Base-by-base conservation (phyloP, 2,329 filamentous ascomycete genomes). In the Myriangium duriaei region DNA sequence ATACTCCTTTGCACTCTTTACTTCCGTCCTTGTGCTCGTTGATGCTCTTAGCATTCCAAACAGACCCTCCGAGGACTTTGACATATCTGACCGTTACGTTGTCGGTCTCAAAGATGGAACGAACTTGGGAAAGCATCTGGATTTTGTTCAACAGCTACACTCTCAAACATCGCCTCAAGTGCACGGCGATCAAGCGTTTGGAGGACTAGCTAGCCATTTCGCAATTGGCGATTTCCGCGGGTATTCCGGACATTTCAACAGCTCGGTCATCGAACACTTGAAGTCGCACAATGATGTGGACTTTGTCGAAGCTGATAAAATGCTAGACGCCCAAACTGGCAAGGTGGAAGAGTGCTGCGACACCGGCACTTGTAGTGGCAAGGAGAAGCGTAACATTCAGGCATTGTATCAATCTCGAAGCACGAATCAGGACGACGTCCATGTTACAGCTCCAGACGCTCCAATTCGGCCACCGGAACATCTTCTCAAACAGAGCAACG, bases 401-500 rank as follows among this genome's bases (percentile, higher is more conserved):
- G n/a, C n/a, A n/a, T n/a, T n/a, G n/a, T n/a, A n/a, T n/a, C n/a
- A n/a, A n/a, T n/a, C n/a, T n/a, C n/a, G n/a, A n/a, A n/a, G n/a
- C n/a, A n/a, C n/a, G n/a, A n/a, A n/a, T n/a, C n/a, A n/a, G n/a
- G n/a, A n/a, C n/a, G n/a, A n/a, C n/a, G n/a, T n/a, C n/a, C n/a
- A n/a, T n/a, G n/a, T n/a, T n/a, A n/a, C n/a, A n/a, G n/a, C n/a
- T n/a, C n/a, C n/a, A n/a, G n/a, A n/a, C n/a, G n/a, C n/a, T n/a
- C n/a, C n/a, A n/a, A n/a, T n/a, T n/a, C n/a, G n/a, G n/a, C n/a
- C n/a, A n/a, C n/a, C n/a, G n/a, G n/a, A 34, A 17, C n/a, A n/a
- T n/a, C n/a, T n/a, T n/a, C 36, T 38, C 10, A 37, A 41, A 2
- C 47, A 49, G 29, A 37, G 41, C 10, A 31, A 30, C 32, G 41